Evolutionary conservation across 495 filamentous ascomycete species (phyloP).

Genomic region (Trichoderma parareesei): DNA sequence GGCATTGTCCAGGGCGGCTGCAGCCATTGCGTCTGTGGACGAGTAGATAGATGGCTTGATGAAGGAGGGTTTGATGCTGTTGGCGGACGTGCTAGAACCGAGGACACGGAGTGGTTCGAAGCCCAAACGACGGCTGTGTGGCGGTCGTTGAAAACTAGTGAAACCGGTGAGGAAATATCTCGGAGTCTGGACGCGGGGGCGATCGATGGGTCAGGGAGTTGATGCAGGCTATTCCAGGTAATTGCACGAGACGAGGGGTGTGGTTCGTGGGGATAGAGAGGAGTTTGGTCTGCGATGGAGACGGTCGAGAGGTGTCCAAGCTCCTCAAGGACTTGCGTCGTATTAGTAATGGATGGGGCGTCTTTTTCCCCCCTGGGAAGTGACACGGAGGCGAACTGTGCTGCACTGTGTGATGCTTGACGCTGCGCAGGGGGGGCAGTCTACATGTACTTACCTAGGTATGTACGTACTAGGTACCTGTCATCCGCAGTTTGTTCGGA

Average conservation of each 20-base stretch:
- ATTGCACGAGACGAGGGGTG: neutral
- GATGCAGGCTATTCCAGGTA: neutral
- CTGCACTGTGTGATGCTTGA: no score
- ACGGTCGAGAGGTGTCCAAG: neutral
- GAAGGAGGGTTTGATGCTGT: no score
- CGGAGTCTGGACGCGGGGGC: neutral
- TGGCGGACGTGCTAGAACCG: neutral
- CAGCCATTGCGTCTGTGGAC: slow-evolving; percentile 16
- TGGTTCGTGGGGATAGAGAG: neutral
- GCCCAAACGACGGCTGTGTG: no score
- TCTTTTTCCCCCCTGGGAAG: neutral
- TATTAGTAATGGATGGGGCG: neutral
- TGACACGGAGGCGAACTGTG: no score
- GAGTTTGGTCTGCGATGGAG: neutral
- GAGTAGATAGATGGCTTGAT: neutral
- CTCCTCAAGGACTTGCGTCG: neutral
- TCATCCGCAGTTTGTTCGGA: no score
- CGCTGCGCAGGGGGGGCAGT: no score
- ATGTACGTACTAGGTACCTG: no score
- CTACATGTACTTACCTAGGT: no score
- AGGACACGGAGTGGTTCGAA: neutral
- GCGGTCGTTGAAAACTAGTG: no score
- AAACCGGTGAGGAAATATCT: neutral
- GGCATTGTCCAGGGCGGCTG: slow-evolving; percentile 59
- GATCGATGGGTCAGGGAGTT: neutral